phyloP scores from a whole-genome alignment of 441 rosid species.

The Kokia cookei region DNA sequence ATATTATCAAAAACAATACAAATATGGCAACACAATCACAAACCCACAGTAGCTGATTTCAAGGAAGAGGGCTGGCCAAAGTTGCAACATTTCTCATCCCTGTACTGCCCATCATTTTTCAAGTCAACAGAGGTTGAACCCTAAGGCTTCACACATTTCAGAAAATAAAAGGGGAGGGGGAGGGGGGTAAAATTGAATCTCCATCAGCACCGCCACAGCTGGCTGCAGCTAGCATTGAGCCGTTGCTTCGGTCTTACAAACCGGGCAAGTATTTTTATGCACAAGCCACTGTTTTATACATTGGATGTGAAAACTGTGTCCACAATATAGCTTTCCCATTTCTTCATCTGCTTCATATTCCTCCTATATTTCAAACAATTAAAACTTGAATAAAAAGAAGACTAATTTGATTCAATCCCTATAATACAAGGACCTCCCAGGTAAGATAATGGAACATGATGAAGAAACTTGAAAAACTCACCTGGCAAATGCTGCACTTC shows the following conservation, averaged over 20 bases:
- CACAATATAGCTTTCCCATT: constrained; percentile 69
- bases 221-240: constrained; percentile 19
- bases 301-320: constrained; percentile 69
- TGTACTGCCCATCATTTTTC: too few species aligned
- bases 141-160: too few species aligned
- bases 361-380: constrained; percentile 40
- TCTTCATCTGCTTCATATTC: constrained; percentile 64
- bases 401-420: too few species aligned
- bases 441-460: neutral
- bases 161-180: too few species aligned
- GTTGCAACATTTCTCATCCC: too few species aligned
- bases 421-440: too few species aligned
- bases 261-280: constrained; percentile 77
- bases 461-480: constrained; percentile 14
- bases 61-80: too few species aligned
- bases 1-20: too few species aligned
- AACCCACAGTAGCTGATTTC: too few species aligned
- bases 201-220: neutral
- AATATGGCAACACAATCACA: too few species aligned
- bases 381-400: neutral
- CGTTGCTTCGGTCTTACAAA: constrained; percentile 54
- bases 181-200: constrained; percentile 2
- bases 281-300: constrained; percentile 86
- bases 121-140: too few species aligned
- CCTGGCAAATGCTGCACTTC: constrained; percentile 92